A percentile compares a stretch with the other conserved stretches of the same genome.
Evolutionary conservation across 768 basidiomycete genomes (phyloP).

Genomic region (Panaeolus cyanescens): DNA sequence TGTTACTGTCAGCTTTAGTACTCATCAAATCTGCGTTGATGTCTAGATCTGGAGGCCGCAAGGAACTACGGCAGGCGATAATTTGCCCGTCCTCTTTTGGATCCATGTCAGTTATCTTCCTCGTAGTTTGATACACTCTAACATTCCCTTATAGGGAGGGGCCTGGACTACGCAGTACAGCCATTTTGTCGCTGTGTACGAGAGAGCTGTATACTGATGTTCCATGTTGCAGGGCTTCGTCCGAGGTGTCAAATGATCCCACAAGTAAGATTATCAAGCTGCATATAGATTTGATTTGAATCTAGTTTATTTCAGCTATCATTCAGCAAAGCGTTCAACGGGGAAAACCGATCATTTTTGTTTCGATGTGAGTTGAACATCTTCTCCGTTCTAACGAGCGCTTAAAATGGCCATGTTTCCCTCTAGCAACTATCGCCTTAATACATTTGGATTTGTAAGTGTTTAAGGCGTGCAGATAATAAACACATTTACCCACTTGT

Average conservation of each 20-base stretch:
- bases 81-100: slow-evolving; percentile 17
- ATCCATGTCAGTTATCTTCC: slow-evolving; percentile 3
- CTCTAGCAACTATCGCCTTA: slow-evolving; percentile 55
- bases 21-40: background rate
- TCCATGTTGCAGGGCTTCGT: slow-evolving; percentile 37
- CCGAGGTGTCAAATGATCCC: slow-evolving; percentile 42
- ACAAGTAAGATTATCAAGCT: slow-evolving; percentile 41
- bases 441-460: slow-evolving; percentile 58
- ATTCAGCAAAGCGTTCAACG: slow-evolving; percentile 46
- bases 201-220: background rate
- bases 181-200: background rate
- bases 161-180: background rate
- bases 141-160: background rate
- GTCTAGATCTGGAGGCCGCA: slow-evolving; percentile 19
- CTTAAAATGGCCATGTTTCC: background rate
- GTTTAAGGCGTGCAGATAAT: background rate
- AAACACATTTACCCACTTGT: background rate
- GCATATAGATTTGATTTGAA: background rate
- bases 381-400: background rate
- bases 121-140: background rate
- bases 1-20: background rate
- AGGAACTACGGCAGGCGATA: slow-evolving; percentile 6
- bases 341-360: slow-evolving; percentile 56
- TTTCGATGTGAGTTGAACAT: slow-evolving; percentile 41
- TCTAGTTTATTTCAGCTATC: slow-evolving; percentile 35